A percentile compares a stretch with the other conserved stretches of the same genome.
These are phyloP conservation scores for Acer yangbiense DNA, from an alignment of 345 rosid genomes.

Conservation along the genomic window DNA sequence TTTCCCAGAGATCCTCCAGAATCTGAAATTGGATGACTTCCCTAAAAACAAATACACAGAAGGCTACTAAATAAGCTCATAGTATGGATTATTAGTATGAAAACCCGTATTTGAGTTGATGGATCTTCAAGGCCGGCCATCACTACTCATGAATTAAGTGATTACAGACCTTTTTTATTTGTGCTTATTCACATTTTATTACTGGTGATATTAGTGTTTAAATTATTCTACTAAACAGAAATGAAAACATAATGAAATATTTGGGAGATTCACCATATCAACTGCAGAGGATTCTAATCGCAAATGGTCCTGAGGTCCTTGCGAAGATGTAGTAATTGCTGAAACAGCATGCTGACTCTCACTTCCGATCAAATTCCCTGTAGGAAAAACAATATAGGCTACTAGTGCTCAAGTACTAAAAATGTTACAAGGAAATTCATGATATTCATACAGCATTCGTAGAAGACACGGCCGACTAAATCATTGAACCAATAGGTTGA, in stretches of 20 bases:
- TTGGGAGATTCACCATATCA: conserved; percentile 36
- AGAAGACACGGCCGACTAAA: conserved; percentile 36
- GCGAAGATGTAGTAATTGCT: conserved; percentile 43
- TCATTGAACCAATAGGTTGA: conserved; percentile 28
- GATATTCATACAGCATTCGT: conserved; percentile 29
- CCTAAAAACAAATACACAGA: conserved; percentile 26
- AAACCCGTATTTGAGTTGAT: background rate
- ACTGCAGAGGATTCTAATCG: conserved; percentile 29
- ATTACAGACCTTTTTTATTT: background rate
- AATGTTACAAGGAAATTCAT: conserved; percentile 10
- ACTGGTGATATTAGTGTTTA: no score
- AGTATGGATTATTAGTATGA: background rate
- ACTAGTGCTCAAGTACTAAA: conserved; percentile 31
- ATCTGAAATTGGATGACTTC: conserved; percentile 34
- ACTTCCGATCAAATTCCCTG: conserved; percentile 53
- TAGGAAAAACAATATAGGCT: conserved; percentile 36
- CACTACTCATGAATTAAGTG: background rate
- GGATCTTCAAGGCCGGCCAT: background rate
- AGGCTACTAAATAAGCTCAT: conserved; percentile 6
- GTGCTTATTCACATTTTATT: background rate
- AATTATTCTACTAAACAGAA: background rate
- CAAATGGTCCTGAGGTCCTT: conserved; percentile 30
- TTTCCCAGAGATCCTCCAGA: conserved; percentile 51
- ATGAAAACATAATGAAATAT: background rate
- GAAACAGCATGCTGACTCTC: conserved; percentile 59